A percentile compares a stretch with the other conserved stretches of the same genome.
These are phyloP conservation scores for Uromyces viciae-fabae DNA, from an alignment of 1,284 basidiomycete genomes.

Conservation along the genomic window DNA sequence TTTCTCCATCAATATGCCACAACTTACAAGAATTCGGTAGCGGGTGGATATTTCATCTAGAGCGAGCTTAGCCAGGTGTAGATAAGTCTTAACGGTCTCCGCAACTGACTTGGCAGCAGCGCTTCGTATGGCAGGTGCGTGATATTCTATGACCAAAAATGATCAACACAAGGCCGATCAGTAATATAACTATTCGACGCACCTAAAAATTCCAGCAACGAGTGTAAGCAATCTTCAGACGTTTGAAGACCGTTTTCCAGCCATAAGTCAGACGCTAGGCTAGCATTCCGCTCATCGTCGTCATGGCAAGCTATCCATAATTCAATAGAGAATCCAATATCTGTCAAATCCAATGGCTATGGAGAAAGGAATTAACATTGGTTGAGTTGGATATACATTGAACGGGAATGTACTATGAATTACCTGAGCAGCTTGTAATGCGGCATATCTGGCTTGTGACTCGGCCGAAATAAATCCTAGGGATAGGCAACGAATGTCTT, in stretches of 20 bases:
- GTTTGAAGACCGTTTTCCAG: slow-evolving; percentile 94
- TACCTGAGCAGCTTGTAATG: slow-evolving; percentile 70
- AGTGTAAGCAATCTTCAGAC: slow-evolving; percentile 66
- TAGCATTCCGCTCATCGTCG: slow-evolving; percentile 82
- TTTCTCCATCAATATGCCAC: not conserved
- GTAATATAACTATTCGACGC: not conserved
- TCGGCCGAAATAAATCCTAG: slow-evolving; percentile 78
- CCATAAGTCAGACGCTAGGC: slow-evolving; percentile 79
- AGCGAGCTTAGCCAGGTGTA: slow-evolving; percentile 21
- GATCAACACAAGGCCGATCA: not conserved
- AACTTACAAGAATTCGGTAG: slow-evolving; percentile 38
- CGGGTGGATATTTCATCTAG: slow-evolving; percentile 33
- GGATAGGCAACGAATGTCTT: slow-evolving; percentile 69
- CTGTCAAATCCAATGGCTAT: slow-evolving; percentile 89
- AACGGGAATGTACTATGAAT: not conserved
- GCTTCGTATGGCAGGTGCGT: slow-evolving; percentile 30
- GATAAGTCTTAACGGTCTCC: slow-evolving; percentile 22
- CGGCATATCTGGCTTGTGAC: slow-evolving; percentile 79
- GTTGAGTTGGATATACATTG: not conserved
- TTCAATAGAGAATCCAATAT: slow-evolving; percentile 84
- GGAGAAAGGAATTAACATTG: not conserved
- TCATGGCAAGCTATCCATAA: slow-evolving; percentile 89
- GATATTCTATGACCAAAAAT: slow-evolving; percentile 23
- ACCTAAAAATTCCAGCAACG: slow-evolving; percentile 31
- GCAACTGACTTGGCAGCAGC: slow-evolving; percentile 39